Evolutionary conservation across 352 stramenopile genomes (phyloP).

Genomic region (Phytophthora pinifolia): DNA sequence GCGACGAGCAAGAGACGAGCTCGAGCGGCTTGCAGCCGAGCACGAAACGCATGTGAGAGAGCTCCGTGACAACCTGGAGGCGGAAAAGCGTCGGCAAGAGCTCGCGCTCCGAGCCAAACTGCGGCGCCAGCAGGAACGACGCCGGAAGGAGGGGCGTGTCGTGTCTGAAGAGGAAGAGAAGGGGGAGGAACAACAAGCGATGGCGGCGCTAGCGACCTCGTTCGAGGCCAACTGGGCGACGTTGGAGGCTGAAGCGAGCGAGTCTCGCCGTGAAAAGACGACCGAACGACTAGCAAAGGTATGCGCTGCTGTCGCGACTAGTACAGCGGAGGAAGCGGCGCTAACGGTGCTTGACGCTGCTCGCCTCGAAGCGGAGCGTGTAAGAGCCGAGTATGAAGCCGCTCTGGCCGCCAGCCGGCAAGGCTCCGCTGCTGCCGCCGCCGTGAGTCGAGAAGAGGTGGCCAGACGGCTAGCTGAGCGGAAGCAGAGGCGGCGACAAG

Average conservation of each 20-base stretch:
- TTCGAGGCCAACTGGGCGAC: conserved; percentile 18
- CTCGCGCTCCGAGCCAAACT: conserved; percentile 30
- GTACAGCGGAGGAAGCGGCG: conserved; percentile 18
- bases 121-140: conserved; percentile 24
- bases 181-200: conserved; percentile 13
- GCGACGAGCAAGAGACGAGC: conserved; percentile 28
- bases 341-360: conserved; percentile 20
- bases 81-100: conserved; percentile 32
- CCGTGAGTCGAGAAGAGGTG: conserved; percentile 20
- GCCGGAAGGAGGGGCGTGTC: not conserved
- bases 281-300: conserved; percentile 17
- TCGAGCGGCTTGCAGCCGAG: conserved; percentile 28
- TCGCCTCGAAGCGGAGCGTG: conserved; percentile 29
- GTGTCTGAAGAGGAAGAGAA: conserved; percentile 7
- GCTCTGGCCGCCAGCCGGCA: conserved; percentile 16
- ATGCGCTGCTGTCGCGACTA: conserved; percentile 19
- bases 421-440: not conserved
- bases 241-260: conserved; percentile 13
- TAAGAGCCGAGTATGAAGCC: conserved; percentile 26
- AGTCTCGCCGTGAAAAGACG: conserved; percentile 20
- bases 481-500: conserved; percentile 14
- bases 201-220: conserved; percentile 15
- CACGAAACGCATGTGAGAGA: conserved; percentile 24
- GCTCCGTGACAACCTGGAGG: conserved; percentile 15
- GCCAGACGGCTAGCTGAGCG: conserved; percentile 20